Percentiles rank a stretch among this genome's conserved stretches.
Evolutionary conservation across 805 yeast species (phyloP).

Genomic region (Starmerella stellata): DNA sequence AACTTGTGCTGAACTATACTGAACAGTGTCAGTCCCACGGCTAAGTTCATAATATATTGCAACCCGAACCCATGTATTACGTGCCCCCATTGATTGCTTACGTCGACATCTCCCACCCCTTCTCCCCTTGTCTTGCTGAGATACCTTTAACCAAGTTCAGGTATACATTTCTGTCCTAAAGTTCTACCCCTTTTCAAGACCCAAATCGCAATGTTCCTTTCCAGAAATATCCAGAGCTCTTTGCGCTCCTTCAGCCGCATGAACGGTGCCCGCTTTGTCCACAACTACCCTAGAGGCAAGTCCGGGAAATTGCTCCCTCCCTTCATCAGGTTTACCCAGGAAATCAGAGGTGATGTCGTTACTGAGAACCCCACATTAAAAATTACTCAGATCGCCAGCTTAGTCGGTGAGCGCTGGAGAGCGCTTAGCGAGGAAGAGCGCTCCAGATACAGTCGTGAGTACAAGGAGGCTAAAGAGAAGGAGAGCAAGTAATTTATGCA

Average conservation of each 20-base stretch:
- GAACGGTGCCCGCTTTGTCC: background rate
- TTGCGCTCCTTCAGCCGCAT: background rate
- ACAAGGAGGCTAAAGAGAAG: constrained; percentile 70
- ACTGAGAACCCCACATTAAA: constrained; percentile 87
- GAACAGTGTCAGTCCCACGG: no score
- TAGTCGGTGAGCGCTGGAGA: constrained; percentile 92
- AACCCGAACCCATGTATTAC: no score
- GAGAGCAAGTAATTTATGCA: background rate
- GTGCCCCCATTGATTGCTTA: no score
- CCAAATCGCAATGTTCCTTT: background rate
- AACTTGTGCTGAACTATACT: no score
- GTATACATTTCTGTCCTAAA: no score
- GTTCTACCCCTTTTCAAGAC: background rate
- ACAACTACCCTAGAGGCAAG: constrained; percentile 13
- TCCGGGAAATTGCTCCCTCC: constrained; percentile 56
- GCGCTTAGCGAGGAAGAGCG: constrained; percentile 53
- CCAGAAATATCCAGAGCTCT: background rate
- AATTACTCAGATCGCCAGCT: constrained; percentile 76
- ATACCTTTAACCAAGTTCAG: no score
- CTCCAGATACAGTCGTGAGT: constrained; percentile 41
- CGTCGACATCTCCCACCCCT: no score
- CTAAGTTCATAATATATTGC: no score
- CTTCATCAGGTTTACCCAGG: constrained; percentile 94
- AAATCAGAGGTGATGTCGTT: constrained; percentile 80
- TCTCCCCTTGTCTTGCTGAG: no score